Conservation (phyloP, 2,329 filamentous ascomycete genomes). For the Cadophora malorum region DNA sequence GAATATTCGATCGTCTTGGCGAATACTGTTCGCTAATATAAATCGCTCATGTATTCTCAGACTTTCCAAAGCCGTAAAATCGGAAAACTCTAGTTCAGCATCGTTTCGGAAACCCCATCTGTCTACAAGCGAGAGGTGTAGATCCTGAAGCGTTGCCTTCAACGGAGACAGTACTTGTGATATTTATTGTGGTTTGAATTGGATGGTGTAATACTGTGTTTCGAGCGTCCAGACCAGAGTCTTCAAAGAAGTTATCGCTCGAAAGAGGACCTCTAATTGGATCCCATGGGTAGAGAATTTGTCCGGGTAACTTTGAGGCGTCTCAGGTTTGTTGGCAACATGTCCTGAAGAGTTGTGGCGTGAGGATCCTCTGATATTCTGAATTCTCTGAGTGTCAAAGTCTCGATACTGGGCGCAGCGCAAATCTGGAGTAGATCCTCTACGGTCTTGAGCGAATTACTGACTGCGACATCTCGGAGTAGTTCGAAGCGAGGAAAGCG, state of each 20-base stretch:
- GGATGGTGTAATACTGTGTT: background rate
- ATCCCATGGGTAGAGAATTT: background rate
- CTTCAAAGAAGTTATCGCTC: background rate
- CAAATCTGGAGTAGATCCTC: too few species aligned
- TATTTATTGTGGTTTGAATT: background rate
- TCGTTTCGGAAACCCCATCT: background rate
- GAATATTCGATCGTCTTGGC: background rate
- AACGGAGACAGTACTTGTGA: background rate
- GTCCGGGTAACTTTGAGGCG: too few species aligned
- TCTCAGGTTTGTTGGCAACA: too few species aligned
- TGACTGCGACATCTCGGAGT: too few species aligned
- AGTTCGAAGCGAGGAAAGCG: too few species aligned
- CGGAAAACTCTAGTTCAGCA: background rate
- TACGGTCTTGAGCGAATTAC: too few species aligned
- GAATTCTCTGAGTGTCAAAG: too few species aligned
- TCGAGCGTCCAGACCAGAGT: background rate
- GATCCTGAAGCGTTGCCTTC: background rate
- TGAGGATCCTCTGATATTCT: too few species aligned
- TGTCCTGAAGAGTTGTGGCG: too few species aligned
- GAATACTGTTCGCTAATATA: background rate
- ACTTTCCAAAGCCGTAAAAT: background rate
- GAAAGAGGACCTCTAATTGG: background rate
- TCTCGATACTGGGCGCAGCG: too few species aligned
- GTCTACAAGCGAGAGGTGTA: background rate
- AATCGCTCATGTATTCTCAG: background rate